These are phyloP conservation scores for Prunus persica DNA, from an alignment of 306 rosid species.

Conservation along the genomic window DNA sequence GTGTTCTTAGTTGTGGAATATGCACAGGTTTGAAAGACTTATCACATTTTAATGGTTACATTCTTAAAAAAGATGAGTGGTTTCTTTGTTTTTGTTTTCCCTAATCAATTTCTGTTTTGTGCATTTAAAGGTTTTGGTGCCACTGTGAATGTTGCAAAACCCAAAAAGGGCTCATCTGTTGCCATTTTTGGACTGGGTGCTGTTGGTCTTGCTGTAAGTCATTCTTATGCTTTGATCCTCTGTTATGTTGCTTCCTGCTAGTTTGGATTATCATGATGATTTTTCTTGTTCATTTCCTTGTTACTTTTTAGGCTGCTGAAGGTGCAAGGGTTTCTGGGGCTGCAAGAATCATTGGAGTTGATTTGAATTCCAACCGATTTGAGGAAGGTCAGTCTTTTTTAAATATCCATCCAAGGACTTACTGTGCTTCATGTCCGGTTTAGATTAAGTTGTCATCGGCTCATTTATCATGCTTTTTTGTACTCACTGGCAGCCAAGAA, in stretches of 20 bases:
- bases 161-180: constrained; percentile 67
- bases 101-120: background rate
- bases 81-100: background rate
- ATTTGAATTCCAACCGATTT: constrained; percentile 62
- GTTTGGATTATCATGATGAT: background rate
- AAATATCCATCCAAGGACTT: background rate
- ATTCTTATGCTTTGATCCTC: background rate
- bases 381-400: constrained; percentile 49
- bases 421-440: background rate
- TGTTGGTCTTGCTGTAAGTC: constrained; percentile 88
- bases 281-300: background rate
- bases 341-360: constrained; percentile 79
- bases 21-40: constrained; percentile 60
- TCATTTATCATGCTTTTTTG: background rate
- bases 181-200: constrained; percentile 91
- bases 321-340: constrained; percentile 88
- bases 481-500: constrained; percentile 60
- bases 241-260: background rate
- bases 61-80: background rate
- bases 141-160: constrained; percentile 84
- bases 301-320: constrained; percentile 61
- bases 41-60: background rate
- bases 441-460: background rate
- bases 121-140: constrained; percentile 73
- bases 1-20: constrained; percentile 85